A percentile compares a stretch with the other conserved stretches of the same genome.
Conservation (phyloP, 352 stramenopile species). For the Globisporangium nagaii region DNA sequence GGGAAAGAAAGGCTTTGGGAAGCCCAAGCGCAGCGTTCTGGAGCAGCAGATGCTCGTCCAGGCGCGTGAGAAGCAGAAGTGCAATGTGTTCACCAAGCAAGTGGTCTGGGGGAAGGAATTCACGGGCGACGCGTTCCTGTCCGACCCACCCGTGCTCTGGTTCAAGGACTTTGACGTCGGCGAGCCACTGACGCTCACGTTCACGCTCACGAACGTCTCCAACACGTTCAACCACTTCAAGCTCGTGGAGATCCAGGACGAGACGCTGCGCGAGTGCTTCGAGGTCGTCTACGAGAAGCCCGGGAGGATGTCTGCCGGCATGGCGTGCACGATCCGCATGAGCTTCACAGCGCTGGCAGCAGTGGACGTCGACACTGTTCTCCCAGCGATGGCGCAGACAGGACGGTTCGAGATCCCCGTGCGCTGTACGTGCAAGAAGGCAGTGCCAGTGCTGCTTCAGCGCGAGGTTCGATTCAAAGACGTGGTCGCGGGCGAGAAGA, state of each 20-base stretch:
- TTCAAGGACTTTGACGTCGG: constrained; percentile 91
- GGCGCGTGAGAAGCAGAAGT: constrained; percentile 45
- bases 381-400: constrained; percentile 73
- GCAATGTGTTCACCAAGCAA: constrained; percentile 53
- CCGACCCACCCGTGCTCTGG: constrained; percentile 68
- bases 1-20: constrained; percentile 31
- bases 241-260: constrained; percentile 62
- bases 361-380: constrained; percentile 54
- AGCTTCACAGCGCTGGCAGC: constrained; percentile 58
- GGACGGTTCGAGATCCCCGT: constrained; percentile 77
- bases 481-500: constrained; percentile 77
- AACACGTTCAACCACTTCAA: constrained; percentile 92
- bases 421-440: constrained; percentile 78
- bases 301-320: constrained; percentile 88
- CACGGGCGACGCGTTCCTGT: constrained; percentile 68
- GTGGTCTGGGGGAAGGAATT: constrained; percentile 83
- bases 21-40: constrained; percentile 48
- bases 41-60: constrained; percentile 52
- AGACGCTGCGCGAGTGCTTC: constrained; percentile 73
- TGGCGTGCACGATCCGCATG: constrained; percentile 66
- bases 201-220: constrained; percentile 89
- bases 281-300: constrained; percentile 84
- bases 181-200: constrained; percentile 37
- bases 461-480: constrained; percentile 47
- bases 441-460: constrained; percentile 51